These are phyloP conservation scores for Aspergillus novofumigatus DNA, from an alignment of 2,329 filamentous ascomycete genomes.

Conservation along the genomic window DNA sequence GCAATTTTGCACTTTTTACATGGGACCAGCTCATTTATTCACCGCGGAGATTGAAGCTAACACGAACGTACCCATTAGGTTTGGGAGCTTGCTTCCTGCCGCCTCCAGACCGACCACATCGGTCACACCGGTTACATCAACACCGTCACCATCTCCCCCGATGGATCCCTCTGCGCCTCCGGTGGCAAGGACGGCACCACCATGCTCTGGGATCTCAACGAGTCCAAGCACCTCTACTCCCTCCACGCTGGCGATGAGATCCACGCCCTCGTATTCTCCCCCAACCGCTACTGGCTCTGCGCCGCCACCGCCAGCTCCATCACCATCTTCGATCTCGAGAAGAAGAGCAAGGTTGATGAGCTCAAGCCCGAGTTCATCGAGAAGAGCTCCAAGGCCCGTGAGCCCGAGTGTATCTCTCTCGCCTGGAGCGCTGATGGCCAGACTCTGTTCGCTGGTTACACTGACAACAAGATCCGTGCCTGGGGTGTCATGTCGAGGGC, in stretches of 20 bases:
- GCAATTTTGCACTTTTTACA: constrained; percentile 8
- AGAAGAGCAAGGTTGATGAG: constrained; percentile 99
- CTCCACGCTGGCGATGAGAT: constrained; percentile 99
- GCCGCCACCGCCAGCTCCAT: constrained; percentile 95
- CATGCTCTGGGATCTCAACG: constrained; percentile 99
- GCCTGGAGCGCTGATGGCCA: constrained; percentile 98
- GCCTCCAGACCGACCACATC: constrained; percentile 99
- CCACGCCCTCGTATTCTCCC: constrained; percentile 99
- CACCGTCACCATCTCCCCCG: constrained; percentile 99
- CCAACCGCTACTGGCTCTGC: constrained; percentile 99
- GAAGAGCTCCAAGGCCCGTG: constrained; percentile 97
- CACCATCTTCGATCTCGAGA: constrained; percentile 99
- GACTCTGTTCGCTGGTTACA: constrained; percentile 99
- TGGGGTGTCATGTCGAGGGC: constrained; percentile 97
- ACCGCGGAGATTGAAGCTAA: constrained; percentile 16
- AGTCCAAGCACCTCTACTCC: constrained; percentile 99
- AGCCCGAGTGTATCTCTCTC: constrained; percentile 96
- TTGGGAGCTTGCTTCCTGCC: constrained; percentile 99
- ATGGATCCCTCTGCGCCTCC: constrained; percentile 97
- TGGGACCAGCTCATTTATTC: constrained; percentile 2
- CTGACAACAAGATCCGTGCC: constrained; percentile 97
- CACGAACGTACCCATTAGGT: constrained; percentile 56
- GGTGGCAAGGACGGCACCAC: constrained; percentile 99
- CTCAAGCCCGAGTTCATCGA: constrained; percentile 97
- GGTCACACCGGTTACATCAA: constrained; percentile 99